Evolutionary conservation across 306 rosid species (phyloP).

Genomic region (Trichosanthes truncata): DNA sequence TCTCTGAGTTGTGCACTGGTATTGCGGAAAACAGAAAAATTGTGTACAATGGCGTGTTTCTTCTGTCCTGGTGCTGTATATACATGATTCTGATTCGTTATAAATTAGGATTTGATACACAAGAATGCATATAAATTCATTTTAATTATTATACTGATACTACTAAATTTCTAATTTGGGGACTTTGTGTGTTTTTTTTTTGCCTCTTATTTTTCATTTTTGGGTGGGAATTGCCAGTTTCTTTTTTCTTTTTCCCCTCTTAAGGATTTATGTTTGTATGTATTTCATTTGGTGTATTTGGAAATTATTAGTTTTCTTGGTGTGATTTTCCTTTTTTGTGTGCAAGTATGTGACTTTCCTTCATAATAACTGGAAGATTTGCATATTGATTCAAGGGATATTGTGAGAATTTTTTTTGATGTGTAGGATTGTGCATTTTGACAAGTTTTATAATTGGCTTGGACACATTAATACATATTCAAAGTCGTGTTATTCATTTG

Average conservation of each 20-base stretch:
- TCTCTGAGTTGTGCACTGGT: not conserved
- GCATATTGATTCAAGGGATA: no score
- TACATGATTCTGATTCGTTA: constrained; percentile 1
- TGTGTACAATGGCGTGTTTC: not conserved
- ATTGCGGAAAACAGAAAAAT: not conserved
- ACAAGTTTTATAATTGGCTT: no score
- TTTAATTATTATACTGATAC: not conserved
- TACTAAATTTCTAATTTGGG: not conserved
- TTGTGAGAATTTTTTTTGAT: no score
- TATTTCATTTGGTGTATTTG: not conserved
- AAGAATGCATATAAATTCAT: not conserved
- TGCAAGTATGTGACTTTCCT: not conserved
- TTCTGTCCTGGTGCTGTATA: not conserved
- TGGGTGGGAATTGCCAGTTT: not conserved
- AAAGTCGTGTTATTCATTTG: no score
- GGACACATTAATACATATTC: no score
- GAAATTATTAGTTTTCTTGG: not conserved
- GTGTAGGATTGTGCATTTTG: no score
- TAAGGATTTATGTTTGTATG: no score
- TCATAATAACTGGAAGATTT: no score
- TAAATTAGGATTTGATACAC: not conserved
- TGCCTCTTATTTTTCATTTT: not conserved
- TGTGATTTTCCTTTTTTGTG: not conserved
- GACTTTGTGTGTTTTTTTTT: not conserved
- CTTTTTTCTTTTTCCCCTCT: no score